These are phyloP conservation scores for Myriosclerotinia scirpicola DNA, from an alignment of 2,329 filamentous ascomycete species.

Conservation along the genomic window DNA sequence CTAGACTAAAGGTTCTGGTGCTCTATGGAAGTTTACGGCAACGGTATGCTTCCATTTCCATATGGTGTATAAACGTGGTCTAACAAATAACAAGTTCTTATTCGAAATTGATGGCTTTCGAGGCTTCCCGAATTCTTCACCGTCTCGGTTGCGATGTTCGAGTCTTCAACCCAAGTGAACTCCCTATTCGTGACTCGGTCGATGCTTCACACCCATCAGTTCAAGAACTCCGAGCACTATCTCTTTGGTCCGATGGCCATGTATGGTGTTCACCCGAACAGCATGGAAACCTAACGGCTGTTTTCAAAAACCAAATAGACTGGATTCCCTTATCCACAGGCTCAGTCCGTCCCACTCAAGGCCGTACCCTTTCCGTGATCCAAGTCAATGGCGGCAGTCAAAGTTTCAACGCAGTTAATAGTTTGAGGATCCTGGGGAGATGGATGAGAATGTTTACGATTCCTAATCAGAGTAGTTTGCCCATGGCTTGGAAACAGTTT, in stretches of 20 bases:
- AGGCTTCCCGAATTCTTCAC: constrained; percentile 59
- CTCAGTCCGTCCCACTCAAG: constrained; percentile 64
- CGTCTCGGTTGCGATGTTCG: constrained; percentile 66
- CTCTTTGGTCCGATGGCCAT: constrained; percentile 65
- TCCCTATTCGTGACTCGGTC: constrained; percentile 64
- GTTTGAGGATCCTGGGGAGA: constrained; percentile 61
- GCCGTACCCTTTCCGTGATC: constrained; percentile 60
- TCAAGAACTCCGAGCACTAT: constrained; percentile 60
- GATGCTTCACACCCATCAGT: constrained; percentile 57
- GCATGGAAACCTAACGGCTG: constrained; percentile 64
- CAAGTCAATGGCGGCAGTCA: constrained; percentile 65
- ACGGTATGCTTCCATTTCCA: constrained; percentile 32
- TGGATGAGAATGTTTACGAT: constrained; percentile 72
- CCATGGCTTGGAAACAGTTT: constrained; percentile 63
- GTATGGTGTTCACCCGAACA: constrained; percentile 67
- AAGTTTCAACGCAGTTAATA: constrained; percentile 67
- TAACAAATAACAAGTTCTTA: constrained; percentile 49
- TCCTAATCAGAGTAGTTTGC: constrained; percentile 64
- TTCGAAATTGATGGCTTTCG: constrained; percentile 58
- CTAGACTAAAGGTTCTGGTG: constrained; percentile 55
- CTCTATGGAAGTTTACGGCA: constrained; percentile 59
- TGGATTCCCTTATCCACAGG: constrained; percentile 65
- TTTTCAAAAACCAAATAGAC: constrained; percentile 71
- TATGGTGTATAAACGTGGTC: background rate
- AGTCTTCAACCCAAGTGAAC: constrained; percentile 56